phyloP scores from a whole-genome alignment of 179 eudicot genomes.

The Gypsophila paniculata region DNA sequence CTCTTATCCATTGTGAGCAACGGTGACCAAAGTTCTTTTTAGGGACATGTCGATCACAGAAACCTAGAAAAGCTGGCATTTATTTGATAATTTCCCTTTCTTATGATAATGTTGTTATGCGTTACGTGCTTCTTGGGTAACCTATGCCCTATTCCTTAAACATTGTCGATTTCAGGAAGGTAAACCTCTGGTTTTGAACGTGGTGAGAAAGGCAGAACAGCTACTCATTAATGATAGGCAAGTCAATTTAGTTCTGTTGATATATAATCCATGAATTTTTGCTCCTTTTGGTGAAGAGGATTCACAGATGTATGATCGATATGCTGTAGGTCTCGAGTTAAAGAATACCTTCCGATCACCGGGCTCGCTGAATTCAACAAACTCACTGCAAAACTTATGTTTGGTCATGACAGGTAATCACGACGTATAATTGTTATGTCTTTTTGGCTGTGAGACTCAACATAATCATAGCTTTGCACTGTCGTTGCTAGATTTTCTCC shows the following conservation, averaged over 20 bases:
- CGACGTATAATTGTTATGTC: not conserved
- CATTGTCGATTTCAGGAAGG: slow-evolving; percentile 61
- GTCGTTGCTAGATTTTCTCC: not conserved
- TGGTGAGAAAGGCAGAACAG: slow-evolving; percentile 83
- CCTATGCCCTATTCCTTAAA: not conserved
- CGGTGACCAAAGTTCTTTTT: not conserved
- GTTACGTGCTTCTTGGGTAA: not conserved
- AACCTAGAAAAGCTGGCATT: not conserved
- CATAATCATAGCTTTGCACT: not conserved
- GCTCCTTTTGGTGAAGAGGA: not conserved
- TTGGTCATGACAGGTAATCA: slow-evolving; percentile 81
- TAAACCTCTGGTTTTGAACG: slow-evolving; percentile 91
- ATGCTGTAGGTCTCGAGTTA: slow-evolving; percentile 60
- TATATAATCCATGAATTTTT: not conserved
- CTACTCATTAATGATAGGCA: slow-evolving; percentile 74
- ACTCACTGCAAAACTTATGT: slow-evolving; percentile 85
- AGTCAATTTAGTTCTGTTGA: slow-evolving; percentile 12
- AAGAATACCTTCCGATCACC: slow-evolving; percentile 92
- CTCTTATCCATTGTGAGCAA: too few relatives aligned
- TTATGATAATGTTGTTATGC: not conserved
- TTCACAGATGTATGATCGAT: slow-evolving; percentile 13
- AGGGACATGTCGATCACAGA: not conserved
- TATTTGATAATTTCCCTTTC: not conserved
- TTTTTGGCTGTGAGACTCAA: not conserved
- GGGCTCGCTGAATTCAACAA: slow-evolving; percentile 92